Evolutionary conservation across 2,329 filamentous ascomycete species (phyloP).

Genomic region (Venturia oleaginea): DNA sequence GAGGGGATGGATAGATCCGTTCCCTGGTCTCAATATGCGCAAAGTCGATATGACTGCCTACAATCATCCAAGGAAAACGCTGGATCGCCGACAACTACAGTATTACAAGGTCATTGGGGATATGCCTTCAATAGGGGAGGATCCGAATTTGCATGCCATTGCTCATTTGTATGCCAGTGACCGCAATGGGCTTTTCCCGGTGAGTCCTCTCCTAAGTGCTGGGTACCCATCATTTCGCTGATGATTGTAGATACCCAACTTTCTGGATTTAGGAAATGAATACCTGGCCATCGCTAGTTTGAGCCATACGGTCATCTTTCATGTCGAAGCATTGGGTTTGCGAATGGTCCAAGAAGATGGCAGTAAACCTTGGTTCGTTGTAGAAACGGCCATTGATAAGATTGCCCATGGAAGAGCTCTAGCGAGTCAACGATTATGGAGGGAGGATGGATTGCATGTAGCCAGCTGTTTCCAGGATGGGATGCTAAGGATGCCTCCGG

Average conservation of each 20-base stretch:
- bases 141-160: slow-evolving; percentile 46
- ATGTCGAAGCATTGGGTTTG: slow-evolving; percentile 23
- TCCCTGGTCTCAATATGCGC: slow-evolving; percentile 38
- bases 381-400: slow-evolving; percentile 23
- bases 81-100: slow-evolving; percentile 34
- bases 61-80: slow-evolving; percentile 31
- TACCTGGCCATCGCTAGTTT: slow-evolving; percentile 25
- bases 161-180: slow-evolving; percentile 51
- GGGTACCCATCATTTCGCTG: neutral
- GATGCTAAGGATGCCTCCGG: slow-evolving; percentile 21
- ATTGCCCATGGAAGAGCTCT: slow-evolving; percentile 21
- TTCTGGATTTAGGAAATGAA: slow-evolving; percentile 19
- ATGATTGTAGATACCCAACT: slow-evolving; percentile 11
- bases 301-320: slow-evolving; percentile 27
- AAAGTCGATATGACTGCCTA: slow-evolving; percentile 45
- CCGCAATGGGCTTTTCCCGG: slow-evolving; percentile 30
- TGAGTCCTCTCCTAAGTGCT: neutral
- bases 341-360: slow-evolving; percentile 20
- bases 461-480: slow-evolving; percentile 28
- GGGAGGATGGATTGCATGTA: slow-evolving; percentile 23
- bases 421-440: slow-evolving; percentile 24
- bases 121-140: slow-evolving; percentile 19
- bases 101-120: slow-evolving; percentile 38
- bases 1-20: slow-evolving; percentile 16
- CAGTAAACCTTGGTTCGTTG: slow-evolving; percentile 26